phyloP scores from a whole-genome alignment of 495 filamentous ascomycete species.

The Penicillium arizonense region DNA sequence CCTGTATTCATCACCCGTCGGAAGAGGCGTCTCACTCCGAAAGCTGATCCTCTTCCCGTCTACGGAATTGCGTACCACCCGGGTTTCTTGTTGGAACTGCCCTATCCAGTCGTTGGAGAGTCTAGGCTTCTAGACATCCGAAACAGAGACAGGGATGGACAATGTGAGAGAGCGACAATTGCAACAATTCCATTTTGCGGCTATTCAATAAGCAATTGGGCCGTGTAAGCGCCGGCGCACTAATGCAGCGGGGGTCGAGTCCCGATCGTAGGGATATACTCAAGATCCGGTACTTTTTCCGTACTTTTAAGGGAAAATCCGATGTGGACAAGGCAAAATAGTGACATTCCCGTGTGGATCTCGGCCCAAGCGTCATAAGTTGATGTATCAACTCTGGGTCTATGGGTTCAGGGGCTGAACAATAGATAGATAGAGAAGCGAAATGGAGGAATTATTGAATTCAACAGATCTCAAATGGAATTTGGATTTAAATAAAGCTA shows the following conservation, averaged over 20 bases:
- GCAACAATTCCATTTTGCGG: conserved; percentile 6
- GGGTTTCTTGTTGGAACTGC: background rate
- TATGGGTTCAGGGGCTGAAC: no score
- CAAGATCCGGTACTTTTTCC: no score
- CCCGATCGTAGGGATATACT: conserved; percentile 9
- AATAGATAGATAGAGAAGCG: no score
- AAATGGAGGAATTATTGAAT: background rate
- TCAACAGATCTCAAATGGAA: background rate
- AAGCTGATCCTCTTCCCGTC: background rate
- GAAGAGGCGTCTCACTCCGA: background rate
- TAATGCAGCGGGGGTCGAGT: conserved; percentile 6
- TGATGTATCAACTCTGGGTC: no score
- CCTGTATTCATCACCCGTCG: background rate
- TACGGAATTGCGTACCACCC: no score
- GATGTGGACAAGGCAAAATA: no score
- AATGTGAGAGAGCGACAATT: conserved; percentile 7
- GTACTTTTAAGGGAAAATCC: no score
- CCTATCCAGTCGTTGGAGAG: conserved; percentile 3
- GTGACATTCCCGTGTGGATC: no score
- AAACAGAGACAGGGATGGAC: background rate
- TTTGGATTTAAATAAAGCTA: background rate
- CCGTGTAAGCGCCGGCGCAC: conserved; percentile 1
- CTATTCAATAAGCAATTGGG: conserved; percentile 11
- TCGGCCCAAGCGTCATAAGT: no score
- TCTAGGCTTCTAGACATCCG: background rate